Base-by-base conservation (phyloP, 768 basidiomycete species). In the Arthromyces matolae region DNA sequence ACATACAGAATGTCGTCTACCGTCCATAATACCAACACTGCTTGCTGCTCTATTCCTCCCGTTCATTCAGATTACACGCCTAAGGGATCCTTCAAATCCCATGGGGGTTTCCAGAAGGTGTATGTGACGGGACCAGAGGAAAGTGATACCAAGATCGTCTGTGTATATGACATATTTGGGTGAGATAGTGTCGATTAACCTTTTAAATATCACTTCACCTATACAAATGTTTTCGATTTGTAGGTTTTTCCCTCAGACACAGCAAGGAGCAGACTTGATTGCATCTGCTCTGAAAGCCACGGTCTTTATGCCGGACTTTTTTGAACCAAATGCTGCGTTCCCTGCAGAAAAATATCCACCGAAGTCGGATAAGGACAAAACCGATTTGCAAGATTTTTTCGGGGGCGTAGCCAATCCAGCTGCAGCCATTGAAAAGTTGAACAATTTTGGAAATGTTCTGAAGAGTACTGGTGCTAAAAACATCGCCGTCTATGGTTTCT, bases 291-390 rank as follows among this genome's bases (percentile, higher is more conserved):
- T 83, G 27, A 69, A 74, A 5, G 77, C 77, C 16, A 76, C 71
- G 20, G 78, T 86, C 29, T 73, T 79, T 60, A 81, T 84, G 78
- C 84, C 83, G 22, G 82, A 84, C 61, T 80, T 84, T 57, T 82
- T 84, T 62, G 75, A 79, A 54, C 75, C 75, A 8, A 63, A 75
- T 23, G 60, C 63, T 31, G 72, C 82, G 2, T 81, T 75, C 57
- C 70, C 78, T 2, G 44, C 63, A 6, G 71, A 71, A 18, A 67
- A 72, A 43, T 81, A 74, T 61, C 82, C 83, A 4, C 80, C 81
- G 7, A 70, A 72, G 53, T 74, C 73, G 3, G 73, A 77, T 35
- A 65, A 76, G 55, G 72, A 78, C 38, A 78, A 80, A 60, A 62
- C 64, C 9, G 74, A 71, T 37, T 59, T 83, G 16, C 76, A 81